Conservation (phyloP, 2,329 filamentous ascomycete genomes). For the Aspergillus ibericus region DNA sequence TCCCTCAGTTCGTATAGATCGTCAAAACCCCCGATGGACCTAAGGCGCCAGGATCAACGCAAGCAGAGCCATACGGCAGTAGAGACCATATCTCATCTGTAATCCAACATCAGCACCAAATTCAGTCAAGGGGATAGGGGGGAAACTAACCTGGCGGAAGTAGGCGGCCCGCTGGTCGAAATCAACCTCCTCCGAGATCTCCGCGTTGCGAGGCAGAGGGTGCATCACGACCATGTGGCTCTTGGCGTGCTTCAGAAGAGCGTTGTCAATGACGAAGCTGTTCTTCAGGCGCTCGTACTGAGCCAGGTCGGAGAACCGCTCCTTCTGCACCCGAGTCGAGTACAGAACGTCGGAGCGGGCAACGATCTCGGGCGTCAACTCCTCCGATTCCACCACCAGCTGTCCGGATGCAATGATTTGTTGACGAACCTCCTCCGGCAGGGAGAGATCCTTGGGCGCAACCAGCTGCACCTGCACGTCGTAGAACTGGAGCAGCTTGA, state of each 20-base stretch:
- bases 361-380: slow-evolving; percentile 83
- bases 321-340: slow-evolving; percentile 95
- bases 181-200: slow-evolving; percentile 94
- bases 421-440: slow-evolving; percentile 73
- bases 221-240: slow-evolving; percentile 92
- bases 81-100: slow-evolving; percentile 96
- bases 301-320: slow-evolving; percentile 78
- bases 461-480: slow-evolving; percentile 92
- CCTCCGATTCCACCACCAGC: slow-evolving; percentile 71
- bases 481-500: slow-evolving; percentile 93
- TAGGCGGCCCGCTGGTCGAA: slow-evolving; percentile 96
- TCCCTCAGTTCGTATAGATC: slow-evolving; percentile 18
- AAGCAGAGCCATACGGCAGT: slow-evolving; percentile 95
- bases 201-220: slow-evolving; percentile 87
- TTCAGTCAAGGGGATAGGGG: not conserved
- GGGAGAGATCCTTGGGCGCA: slow-evolving; percentile 72
- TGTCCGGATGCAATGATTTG: slow-evolving; percentile 73
- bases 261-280: slow-evolving; percentile 85
- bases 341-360: slow-evolving; percentile 88
- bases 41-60: slow-evolving; percentile 78
- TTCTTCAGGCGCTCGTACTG: slow-evolving; percentile 88
- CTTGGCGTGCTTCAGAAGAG: slow-evolving; percentile 88
- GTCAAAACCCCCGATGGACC: slow-evolving; percentile 15
- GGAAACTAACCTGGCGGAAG: slow-evolving; percentile 87
- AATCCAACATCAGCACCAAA: slow-evolving; percentile 43